A percentile compares a stretch with the other conserved stretches of the same genome.
These are phyloP conservation scores for Lablab purpureus DNA, from an alignment of 306 rosid species.

Conservation along the genomic window DNA sequence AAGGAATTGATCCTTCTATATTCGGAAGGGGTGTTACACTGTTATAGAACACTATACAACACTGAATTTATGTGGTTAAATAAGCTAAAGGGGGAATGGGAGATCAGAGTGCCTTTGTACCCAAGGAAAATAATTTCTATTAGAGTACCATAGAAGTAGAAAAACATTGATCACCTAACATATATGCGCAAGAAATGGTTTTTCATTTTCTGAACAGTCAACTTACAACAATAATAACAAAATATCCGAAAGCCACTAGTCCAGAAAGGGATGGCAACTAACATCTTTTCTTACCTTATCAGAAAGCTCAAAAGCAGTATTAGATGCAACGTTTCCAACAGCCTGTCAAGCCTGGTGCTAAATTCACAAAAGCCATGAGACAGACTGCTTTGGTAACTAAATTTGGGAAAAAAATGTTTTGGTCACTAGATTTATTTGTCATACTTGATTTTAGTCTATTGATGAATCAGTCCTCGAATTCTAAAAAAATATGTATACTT, in stretches of 20 bases:
- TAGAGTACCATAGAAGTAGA: not conserved
- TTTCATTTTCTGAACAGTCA: slow-evolving; percentile 20
- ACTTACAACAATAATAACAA: not conserved
- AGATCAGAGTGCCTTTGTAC: slow-evolving; percentile 18
- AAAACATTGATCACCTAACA: slow-evolving; percentile 17
- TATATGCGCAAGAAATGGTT: not conserved
- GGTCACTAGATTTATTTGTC: too few species aligned
- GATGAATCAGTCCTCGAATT: too few species aligned
- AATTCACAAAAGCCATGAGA: slow-evolving; percentile 19
- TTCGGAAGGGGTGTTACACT: slow-evolving; percentile 3
- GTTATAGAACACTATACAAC: not conserved
- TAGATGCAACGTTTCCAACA: slow-evolving; percentile 32
- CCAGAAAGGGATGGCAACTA: not conserved
- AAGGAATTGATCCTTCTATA: slow-evolving; percentile 20
- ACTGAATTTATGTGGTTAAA: slow-evolving; percentile 17
- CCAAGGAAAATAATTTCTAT: not conserved
- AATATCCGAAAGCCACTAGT: slow-evolving; percentile 11
- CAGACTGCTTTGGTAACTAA: not conserved
- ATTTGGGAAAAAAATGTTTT: not conserved
- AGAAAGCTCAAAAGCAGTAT: slow-evolving; percentile 34
- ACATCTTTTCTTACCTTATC: slow-evolving; percentile 21
- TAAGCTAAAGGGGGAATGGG: slow-evolving; percentile 15
- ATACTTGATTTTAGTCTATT: too few species aligned
- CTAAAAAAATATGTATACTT: too few species aligned
- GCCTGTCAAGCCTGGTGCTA: slow-evolving; percentile 21